Conservation (phyloP, 2,329 filamentous ascomycete genomes). For the Amauroascus verrucosus region DNA sequence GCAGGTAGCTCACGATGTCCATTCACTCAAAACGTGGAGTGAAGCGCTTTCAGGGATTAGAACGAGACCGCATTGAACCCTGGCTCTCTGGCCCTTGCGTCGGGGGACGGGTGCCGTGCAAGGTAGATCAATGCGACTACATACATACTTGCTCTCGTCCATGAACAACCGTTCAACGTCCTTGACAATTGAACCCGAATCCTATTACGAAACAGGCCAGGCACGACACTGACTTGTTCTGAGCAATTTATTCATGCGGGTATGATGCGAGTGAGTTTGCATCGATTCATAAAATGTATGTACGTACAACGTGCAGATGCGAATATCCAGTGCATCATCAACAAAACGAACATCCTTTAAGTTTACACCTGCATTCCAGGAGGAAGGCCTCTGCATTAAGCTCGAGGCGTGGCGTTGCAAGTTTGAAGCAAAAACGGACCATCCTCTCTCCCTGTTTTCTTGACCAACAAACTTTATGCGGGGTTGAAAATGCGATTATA, state of each 20-base stretch:
- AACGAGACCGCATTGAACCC: background rate
- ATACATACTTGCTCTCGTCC: background rate
- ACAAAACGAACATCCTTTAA: no score
- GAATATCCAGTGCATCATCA: no score
- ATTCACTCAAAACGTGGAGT: background rate
- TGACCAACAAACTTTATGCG: background rate
- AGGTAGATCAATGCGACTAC: background rate
- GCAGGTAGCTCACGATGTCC: background rate
- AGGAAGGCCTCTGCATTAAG: background rate
- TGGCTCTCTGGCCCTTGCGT: background rate
- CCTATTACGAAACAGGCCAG: background rate
- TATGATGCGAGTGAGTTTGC: background rate
- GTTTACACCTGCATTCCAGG: background rate
- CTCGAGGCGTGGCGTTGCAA: background rate
- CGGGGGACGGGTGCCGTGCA: background rate
- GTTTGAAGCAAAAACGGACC: background rate
- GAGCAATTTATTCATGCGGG: background rate
- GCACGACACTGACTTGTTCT: background rate
- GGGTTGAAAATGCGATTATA: background rate
- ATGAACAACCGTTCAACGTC: no score
- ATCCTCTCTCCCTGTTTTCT: background rate
- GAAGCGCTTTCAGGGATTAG: background rate
- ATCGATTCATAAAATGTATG: background rate
- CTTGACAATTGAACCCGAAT: background rate
- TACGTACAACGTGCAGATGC: background rate